phyloP scores from a whole-genome alignment of 139 green algal genomes.

The Chlamydomonas sp. region DNA sequence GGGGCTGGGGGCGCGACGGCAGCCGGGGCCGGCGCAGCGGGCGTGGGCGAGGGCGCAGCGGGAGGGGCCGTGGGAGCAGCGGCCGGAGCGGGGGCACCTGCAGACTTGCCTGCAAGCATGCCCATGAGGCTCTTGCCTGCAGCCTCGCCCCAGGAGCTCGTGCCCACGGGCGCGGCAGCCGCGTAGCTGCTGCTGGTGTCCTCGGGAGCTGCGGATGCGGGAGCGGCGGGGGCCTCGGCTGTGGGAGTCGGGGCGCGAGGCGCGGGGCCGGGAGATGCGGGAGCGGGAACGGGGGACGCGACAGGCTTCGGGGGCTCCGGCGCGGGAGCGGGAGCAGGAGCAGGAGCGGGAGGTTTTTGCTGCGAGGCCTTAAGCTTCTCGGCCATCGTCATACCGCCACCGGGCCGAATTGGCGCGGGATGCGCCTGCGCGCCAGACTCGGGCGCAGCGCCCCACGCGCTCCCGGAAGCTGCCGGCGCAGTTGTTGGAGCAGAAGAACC shows the following conservation, averaged over 20 bases:
- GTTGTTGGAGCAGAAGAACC: background rate
- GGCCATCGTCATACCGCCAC: slow-evolving; percentile 33
- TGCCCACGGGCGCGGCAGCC: background rate
- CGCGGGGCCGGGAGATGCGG: background rate
- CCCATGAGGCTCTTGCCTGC: slow-evolving; percentile 37
- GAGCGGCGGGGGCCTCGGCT: background rate
- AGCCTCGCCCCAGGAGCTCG: slow-evolving; percentile 13
- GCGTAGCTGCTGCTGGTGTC: background rate
- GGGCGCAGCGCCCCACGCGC: slow-evolving; percentile 15
- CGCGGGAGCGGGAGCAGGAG: slow-evolving; percentile 10
- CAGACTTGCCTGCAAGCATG: background rate
- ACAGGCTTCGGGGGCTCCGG: slow-evolving; percentile 30
- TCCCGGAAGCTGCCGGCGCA: slow-evolving; percentile 15
- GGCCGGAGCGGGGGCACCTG: background rate
- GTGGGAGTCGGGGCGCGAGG: background rate
- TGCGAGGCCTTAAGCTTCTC: slow-evolving; percentile 38
- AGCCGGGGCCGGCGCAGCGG: background rate
- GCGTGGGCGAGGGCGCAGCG: background rate
- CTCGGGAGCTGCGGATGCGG: background rate
- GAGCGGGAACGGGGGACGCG: background rate
- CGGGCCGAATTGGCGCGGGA: slow-evolving; percentile 25
- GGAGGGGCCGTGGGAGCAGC: background rate
- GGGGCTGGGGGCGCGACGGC: background rate
- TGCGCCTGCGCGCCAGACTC: background rate
- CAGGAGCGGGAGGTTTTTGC: slow-evolving; percentile 21